Conservation (phyloP, 106 monocot species). For the Cymbidium sinense region DNA sequence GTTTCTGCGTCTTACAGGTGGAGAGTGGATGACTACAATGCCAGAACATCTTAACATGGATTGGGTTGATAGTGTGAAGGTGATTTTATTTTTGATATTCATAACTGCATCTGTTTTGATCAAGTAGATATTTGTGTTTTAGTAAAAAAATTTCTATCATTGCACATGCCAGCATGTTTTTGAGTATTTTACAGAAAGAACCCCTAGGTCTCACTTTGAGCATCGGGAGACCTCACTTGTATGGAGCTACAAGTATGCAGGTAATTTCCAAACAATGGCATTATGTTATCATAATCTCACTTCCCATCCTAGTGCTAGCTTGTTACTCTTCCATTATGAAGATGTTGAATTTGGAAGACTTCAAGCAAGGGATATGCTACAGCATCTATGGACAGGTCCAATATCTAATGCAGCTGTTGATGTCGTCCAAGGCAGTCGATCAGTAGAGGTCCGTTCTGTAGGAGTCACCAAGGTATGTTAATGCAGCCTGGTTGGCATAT, state of each 20-base stretch:
- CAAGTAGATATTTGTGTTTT: background rate
- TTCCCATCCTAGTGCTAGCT: background rate
- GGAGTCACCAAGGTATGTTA: conserved; percentile 86
- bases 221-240: conserved; percentile 97
- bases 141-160: background rate
- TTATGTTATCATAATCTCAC: background rate
- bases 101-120: background rate
- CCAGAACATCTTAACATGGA: conserved; percentile 99
- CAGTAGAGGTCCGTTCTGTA: conserved; percentile 94
- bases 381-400: conserved; percentile 97
- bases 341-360: conserved; percentile 98
- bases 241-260: conserved; percentile 99
- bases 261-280: conserved; percentile 20
- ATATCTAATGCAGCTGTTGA: conserved; percentile 98
- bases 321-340: conserved; percentile 10
- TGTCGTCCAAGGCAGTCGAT: conserved; percentile 94
- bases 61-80: conserved; percentile 99
- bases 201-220: conserved; percentile 97
- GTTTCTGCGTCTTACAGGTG: conserved; percentile 82
- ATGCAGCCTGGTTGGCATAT: background rate
- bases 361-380: conserved; percentile 97
- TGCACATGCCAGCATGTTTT: conserved; percentile 79
- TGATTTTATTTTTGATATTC: conserved; percentile 11
- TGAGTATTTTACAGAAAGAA: conserved; percentile 97
- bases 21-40: conserved; percentile 99